Conservation (phyloP, 176 grass and related monocot genomes). For the Aegilops tauschii region DNA sequence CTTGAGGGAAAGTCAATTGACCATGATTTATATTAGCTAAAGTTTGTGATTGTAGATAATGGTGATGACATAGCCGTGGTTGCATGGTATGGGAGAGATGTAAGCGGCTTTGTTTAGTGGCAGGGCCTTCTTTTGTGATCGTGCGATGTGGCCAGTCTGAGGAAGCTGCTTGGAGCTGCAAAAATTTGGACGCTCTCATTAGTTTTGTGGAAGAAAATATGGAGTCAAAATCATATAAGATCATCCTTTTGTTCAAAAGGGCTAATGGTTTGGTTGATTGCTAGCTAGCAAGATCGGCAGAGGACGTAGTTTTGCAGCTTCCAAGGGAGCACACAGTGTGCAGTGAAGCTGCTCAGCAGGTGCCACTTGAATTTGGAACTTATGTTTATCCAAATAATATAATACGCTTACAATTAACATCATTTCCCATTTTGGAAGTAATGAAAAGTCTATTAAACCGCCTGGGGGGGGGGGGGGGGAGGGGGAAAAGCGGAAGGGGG, state of each 20-base stretch:
- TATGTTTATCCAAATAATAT: background rate
- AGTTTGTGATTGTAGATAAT: slow-evolving; percentile 24
- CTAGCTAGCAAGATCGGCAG: background rate
- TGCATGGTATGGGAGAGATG: slow-evolving; percentile 44
- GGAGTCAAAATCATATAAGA: slow-evolving; percentile 11
- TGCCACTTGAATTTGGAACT: background rate
- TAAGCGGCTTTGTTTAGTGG: slow-evolving; percentile 21
- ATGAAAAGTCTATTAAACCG: background rate
- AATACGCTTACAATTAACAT: no score
- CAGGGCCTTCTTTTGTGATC: background rate
- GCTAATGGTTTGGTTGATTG: background rate
- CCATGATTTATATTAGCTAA: background rate
- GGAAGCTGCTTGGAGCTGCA: slow-evolving; percentile 46
- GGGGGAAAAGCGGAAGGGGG: no score
- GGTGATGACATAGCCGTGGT: slow-evolving; percentile 22
- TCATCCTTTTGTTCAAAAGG: background rate
- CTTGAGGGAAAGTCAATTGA: slow-evolving; percentile 26
- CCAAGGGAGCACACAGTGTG: background rate
- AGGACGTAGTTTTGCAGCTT: slow-evolving; percentile 27
- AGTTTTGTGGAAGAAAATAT: slow-evolving; percentile 1
- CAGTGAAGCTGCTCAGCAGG: slow-evolving; percentile 34
- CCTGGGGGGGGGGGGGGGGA: no score
- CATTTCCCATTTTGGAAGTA: background rate
- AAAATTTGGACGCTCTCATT: slow-evolving; percentile 8
- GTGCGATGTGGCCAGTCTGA: slow-evolving; percentile 20